Evolutionary conservation across 306 rosid genomes (phyloP).

Genomic region (Trifolium dubium): DNA sequence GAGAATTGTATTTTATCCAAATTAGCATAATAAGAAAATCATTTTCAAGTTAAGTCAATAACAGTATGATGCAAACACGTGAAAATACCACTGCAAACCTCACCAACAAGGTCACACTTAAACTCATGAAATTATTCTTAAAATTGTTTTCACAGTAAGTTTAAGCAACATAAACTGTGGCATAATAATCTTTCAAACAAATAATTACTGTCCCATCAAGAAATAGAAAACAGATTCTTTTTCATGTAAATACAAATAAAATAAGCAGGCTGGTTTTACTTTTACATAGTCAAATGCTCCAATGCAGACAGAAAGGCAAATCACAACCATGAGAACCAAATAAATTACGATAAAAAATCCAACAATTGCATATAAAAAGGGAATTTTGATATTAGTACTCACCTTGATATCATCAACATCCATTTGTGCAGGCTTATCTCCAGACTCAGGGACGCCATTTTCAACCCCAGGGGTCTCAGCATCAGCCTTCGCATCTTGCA

Average conservation of each 20-base stretch:
- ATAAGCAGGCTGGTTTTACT: neutral
- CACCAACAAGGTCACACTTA: neutral
- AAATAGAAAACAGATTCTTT: neutral
- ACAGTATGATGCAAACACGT: neutral
- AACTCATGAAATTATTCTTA: neutral
- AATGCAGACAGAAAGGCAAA: conserved; percentile 10
- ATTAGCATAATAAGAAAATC: neutral
- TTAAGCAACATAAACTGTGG: neutral
- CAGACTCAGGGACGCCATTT: conserved; percentile 67
- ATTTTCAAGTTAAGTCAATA: neutral
- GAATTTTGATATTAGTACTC: neutral
- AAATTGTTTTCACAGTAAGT: neutral
- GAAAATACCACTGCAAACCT: conserved; percentile 23
- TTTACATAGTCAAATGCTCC: conserved; percentile 4
- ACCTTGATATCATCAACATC: conserved; percentile 92
- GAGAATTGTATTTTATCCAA: neutral
- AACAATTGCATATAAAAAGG: neutral
- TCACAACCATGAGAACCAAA: conserved; percentile 3
- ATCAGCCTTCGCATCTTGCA: conserved; percentile 82
- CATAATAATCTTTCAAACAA: neutral
- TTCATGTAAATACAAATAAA: neutral
- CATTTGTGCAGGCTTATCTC: conserved; percentile 84
- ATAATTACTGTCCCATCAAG: neutral
- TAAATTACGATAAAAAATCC: neutral
- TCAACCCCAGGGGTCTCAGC: conserved; percentile 59